phyloP scores from a whole-genome alignment of 495 filamentous ascomycete genomes.

The Penicillium egyptiacum region DNA sequence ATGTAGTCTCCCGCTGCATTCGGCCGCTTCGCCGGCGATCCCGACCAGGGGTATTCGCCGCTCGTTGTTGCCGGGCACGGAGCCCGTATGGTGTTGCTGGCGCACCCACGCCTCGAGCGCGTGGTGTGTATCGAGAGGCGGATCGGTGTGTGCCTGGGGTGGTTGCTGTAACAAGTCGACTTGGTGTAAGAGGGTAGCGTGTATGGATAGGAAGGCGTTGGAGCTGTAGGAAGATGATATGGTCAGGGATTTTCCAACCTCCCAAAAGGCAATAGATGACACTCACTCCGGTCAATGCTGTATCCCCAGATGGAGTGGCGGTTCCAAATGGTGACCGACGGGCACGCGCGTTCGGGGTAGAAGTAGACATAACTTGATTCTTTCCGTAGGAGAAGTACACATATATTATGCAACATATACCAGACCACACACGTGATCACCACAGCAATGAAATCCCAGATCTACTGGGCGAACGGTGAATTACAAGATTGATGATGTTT shows the following conservation, averaged over 20 bases:
- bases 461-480: background rate
- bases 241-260: conserved; percentile 3
- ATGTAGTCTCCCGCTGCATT: conserved; percentile 72
- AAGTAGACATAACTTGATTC: conserved; percentile 25
- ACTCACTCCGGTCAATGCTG: conserved; percentile 36
- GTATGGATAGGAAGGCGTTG: conserved; percentile 40
- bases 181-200: conserved; percentile 42
- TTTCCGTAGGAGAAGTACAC: too few relatives aligned
- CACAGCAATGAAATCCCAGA: background rate
- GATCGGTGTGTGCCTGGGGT: conserved; percentile 41
- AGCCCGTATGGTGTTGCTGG: conserved; percentile 72
- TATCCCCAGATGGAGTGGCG: conserved; percentile 35
- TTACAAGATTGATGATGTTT: conserved; percentile 9
- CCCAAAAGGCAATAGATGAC: background rate
- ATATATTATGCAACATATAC: background rate
- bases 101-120: conserved; percentile 36
- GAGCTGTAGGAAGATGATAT: conserved; percentile 22
- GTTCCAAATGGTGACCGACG: conserved; percentile 29
- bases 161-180: conserved; percentile 33
- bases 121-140: conserved; percentile 39
- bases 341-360: conserved; percentile 41
- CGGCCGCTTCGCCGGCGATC: conserved; percentile 64
- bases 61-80: conserved; percentile 68
- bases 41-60: conserved; percentile 73
- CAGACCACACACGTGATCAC: background rate